Conservation (phyloP, 192 early-diverging fungal species). For the Backusella parvicylindrica region DNA sequence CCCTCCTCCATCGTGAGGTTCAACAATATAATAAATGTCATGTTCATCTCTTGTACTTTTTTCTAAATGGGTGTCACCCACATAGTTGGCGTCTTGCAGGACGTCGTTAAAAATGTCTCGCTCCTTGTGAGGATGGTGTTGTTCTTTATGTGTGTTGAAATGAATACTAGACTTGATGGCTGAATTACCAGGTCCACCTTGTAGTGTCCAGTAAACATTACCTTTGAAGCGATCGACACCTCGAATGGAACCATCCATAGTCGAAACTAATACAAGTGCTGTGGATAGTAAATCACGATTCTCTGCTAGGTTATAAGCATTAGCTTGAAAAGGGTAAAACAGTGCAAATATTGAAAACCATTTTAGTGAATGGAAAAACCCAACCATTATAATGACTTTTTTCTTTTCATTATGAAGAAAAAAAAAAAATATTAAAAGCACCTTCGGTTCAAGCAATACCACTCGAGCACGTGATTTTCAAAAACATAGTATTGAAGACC, state of each 20-base stretch:
- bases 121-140: background rate
- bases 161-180: constrained; percentile 33
- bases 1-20: constrained; percentile 66
- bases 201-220: constrained; percentile 57
- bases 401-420: background rate
- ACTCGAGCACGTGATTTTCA: background rate
- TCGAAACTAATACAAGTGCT: constrained; percentile 59
- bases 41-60: constrained; percentile 15
- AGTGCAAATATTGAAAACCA: background rate
- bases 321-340: background rate
- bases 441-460: background rate
- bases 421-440: background rate
- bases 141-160: constrained; percentile 25
- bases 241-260: constrained; percentile 72
- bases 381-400: background rate
- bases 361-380: constrained; percentile 1
- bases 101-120: background rate
- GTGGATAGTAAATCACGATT: constrained; percentile 10
- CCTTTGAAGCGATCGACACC: constrained; percentile 57
- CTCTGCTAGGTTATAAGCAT: background rate
- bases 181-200: constrained; percentile 45
- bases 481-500: no score
- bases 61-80: background rate
- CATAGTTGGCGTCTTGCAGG: background rate
- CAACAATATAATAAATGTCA: constrained; percentile 66